Evolutionary conservation across 169 alveolate species (phyloP).

Genomic region (Amoebophrya sp.): DNA sequence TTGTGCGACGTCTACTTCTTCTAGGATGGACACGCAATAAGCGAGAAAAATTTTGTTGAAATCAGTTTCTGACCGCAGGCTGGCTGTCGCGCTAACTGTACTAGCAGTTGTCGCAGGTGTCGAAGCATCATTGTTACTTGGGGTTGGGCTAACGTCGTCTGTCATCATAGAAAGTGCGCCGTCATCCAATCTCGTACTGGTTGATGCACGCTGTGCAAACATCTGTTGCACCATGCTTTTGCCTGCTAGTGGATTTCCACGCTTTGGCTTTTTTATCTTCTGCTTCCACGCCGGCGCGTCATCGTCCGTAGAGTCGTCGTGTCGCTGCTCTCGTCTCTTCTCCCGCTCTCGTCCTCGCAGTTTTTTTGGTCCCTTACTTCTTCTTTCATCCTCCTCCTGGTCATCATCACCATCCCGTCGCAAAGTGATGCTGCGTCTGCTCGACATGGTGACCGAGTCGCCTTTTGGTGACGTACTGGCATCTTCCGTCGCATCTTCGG

Average conservation of each 20-base stretch:
- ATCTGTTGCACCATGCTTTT: too few relatives aligned
- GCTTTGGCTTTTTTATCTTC: background rate
- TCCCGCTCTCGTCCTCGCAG: background rate
- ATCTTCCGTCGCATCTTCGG: background rate
- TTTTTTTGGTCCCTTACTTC: background rate
- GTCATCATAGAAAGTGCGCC: constrained; percentile 38
- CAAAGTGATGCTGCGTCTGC: too few relatives aligned
- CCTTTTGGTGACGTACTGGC: background rate
- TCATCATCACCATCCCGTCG: background rate
- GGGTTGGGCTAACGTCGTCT: too few relatives aligned
- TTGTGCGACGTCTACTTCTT: constrained; percentile 58
- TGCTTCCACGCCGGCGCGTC: background rate
- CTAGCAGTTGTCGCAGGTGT: too few relatives aligned
- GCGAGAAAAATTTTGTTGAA: constrained; percentile 40
- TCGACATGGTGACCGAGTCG: too few relatives aligned
- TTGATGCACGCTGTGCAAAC: background rate
- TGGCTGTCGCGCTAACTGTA: too few relatives aligned
- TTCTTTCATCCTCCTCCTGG: background rate
- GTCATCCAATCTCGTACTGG: too few relatives aligned
- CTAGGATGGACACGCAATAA: constrained; percentile 54
- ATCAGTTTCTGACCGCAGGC: background rate
- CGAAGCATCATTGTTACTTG: too few relatives aligned
- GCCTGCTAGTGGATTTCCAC: background rate
- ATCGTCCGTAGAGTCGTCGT: background rate
- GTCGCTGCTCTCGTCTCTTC: background rate